Evolutionary conservation across 148 eudicot genomes (phyloP).

Genomic region (Silene conica): DNA sequence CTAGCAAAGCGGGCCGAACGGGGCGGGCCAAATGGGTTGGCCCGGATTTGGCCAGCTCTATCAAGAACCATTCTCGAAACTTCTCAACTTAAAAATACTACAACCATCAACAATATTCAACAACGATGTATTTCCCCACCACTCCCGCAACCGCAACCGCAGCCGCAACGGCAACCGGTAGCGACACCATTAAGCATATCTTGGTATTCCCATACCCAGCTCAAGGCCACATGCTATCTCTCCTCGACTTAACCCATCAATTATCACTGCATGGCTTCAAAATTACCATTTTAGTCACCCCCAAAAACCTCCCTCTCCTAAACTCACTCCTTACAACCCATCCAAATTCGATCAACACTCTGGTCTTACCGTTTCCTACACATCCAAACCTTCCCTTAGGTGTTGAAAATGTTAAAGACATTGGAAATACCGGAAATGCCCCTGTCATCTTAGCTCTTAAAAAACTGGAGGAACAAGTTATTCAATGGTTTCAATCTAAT

Average conservation of each 20-base stretch:
- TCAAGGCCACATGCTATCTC: conserved; percentile 59
- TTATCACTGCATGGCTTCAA: conserved; percentile 39
- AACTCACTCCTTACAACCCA: conserved; percentile 40
- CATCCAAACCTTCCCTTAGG: conserved; percentile 40
- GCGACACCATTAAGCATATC: conserved; percentile 44
- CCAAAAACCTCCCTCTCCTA: conserved; percentile 46
- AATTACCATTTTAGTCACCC: conserved; percentile 53
- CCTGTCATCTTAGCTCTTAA: conserved; percentile 32
- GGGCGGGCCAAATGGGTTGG: too few relatives aligned
- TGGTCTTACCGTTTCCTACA: conserved; percentile 51
- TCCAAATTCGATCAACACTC: conserved; percentile 37
- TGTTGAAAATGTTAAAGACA: conserved; percentile 44
- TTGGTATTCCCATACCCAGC: conserved; percentile 65
- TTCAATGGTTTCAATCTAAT: conserved; percentile 49
- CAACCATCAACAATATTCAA: too few relatives aligned
- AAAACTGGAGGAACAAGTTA: conserved; percentile 34
- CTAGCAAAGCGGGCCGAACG: too few relatives aligned
- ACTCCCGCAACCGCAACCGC: conserved; percentile 3
- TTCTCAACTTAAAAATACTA: background rate
- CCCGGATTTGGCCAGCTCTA: too few relatives aligned
- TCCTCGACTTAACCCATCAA: conserved; percentile 54
- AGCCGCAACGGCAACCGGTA: conserved; percentile 1
- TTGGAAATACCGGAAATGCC: conserved; percentile 42
- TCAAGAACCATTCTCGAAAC: background rate
- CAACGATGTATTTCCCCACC: background rate